Evolutionary conservation across 306 rosid species (phyloP).

Genomic region (Vigna hirtella): DNA sequence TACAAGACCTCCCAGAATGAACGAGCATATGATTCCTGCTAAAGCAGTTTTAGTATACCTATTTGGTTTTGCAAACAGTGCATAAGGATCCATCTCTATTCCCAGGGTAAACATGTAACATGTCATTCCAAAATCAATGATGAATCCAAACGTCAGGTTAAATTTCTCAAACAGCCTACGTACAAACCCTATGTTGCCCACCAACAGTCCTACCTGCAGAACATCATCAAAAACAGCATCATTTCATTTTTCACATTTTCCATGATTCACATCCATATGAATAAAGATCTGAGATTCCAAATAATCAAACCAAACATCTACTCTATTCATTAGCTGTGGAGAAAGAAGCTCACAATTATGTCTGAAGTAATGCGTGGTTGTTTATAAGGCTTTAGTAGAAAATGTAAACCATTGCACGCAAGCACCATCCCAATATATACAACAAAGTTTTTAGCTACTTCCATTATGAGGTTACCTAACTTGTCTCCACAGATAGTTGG

Average conservation of each 20-base stretch:
- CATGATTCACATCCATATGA: too few species aligned
- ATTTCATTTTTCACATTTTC: too few species aligned
- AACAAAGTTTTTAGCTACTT: conserved; percentile 47
- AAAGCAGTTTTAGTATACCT: conserved; percentile 67
- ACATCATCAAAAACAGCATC: neutral
- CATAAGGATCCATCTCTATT: conserved; percentile 80
- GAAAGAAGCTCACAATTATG: conserved; percentile 62
- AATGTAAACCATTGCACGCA: conserved; percentile 66
- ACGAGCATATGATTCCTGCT: conserved; percentile 64
- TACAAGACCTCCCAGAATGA: conserved; percentile 49
- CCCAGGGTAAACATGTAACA: conserved; percentile 91
- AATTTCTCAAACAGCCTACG: conserved; percentile 36
- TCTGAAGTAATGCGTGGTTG: conserved; percentile 80
- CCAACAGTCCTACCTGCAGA: conserved; percentile 69
- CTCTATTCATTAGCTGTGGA: neutral
- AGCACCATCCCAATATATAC: conserved; percentile 66
- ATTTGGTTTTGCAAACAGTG: conserved; percentile 54
- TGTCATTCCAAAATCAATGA: conserved; percentile 85
- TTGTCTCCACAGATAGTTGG: conserved; percentile 49
- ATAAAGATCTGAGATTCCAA: too few species aligned
- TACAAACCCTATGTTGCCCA: conserved; percentile 64
- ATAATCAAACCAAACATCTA: too few species aligned
- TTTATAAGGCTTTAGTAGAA: conserved; percentile 58
- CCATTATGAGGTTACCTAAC: conserved; percentile 42
- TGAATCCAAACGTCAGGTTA: conserved; percentile 55